phyloP scores from a whole-genome alignment of 768 basidiomycete genomes.

The Leucocoprinus leucothites region DNA sequence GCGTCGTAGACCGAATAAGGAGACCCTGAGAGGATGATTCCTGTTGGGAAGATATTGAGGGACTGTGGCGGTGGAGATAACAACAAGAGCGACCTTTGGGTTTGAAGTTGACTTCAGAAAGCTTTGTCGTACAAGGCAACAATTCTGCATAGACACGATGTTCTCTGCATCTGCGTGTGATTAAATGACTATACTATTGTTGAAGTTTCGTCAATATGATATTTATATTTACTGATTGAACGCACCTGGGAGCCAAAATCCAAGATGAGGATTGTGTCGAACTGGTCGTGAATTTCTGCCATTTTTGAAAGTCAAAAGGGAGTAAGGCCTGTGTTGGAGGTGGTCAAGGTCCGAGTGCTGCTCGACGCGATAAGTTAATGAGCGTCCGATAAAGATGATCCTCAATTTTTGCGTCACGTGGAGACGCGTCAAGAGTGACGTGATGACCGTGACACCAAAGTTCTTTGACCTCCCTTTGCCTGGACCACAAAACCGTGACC shows the following conservation, averaged over 20 bases:
- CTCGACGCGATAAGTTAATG: background rate
- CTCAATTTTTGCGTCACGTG: constrained; percentile 1
- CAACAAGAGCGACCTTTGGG: constrained; percentile 74
- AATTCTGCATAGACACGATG: constrained; percentile 97
- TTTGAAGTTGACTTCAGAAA: constrained; percentile 86
- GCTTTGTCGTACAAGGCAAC: constrained; percentile 91
- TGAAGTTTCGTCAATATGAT: constrained; percentile 11
- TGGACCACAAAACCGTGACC: no score
- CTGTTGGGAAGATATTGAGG: constrained; percentile 28
- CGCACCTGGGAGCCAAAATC: constrained; percentile 96
- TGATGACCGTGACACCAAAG: background rate
- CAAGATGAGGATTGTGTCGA: constrained; percentile 93
- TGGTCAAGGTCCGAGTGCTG: background rate
- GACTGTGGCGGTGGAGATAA: constrained; percentile 1
- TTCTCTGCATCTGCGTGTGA: constrained; percentile 96
- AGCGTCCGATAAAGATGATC: background rate
- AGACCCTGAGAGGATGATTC: constrained; percentile 95
- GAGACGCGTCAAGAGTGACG: background rate
- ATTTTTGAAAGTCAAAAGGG: constrained; percentile 38
- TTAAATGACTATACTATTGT: constrained; percentile 90
- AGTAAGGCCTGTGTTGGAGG: no score
- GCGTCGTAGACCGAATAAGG: constrained; percentile 97
- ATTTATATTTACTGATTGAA: background rate
- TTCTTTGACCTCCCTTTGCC: no score
- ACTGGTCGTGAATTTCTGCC: constrained; percentile 92